Percentiles rank a stretch among this genome's conserved stretches.
Evolutionary conservation across 2,329 filamentous ascomycete genomes (phyloP).

Genomic region (Talaromyces verruculosus): DNA sequence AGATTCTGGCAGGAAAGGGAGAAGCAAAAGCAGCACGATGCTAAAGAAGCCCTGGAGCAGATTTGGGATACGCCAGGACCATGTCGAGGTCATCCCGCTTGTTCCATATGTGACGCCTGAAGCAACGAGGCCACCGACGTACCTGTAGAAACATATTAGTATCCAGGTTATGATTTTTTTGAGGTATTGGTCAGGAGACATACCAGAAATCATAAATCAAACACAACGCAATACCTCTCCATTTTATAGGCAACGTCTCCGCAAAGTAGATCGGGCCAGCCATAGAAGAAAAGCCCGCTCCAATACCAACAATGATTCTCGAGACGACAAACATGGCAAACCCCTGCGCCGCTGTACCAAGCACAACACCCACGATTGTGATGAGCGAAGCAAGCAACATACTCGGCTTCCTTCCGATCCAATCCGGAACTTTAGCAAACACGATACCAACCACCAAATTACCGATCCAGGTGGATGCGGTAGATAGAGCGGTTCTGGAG

Average conservation of each 20-base stretch:
- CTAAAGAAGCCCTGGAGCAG: background rate
- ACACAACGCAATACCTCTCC: background rate
- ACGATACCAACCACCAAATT: background rate
- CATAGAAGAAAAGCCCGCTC: background rate
- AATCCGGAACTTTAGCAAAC: background rate
- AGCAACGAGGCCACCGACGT: background rate
- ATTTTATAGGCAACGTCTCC: background rate
- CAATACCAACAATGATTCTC: background rate
- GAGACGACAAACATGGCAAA: background rate
- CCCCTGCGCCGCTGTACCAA: background rate
- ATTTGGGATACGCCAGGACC: constrained; percentile 1
- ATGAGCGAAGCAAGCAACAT: background rate
- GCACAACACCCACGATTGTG: background rate
- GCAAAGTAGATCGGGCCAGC: background rate
- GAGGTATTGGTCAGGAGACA: background rate
- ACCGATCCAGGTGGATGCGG: background rate
- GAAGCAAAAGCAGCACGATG: background rate
- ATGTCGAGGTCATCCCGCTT: background rate
- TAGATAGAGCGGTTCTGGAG: background rate
- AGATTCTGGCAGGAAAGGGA: background rate
- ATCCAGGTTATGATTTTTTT: too few species aligned
- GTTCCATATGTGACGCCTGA: background rate
- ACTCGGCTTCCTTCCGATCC: background rate
- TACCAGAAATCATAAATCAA: background rate
- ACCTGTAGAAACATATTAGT: background rate